A percentile compares a stretch with the other conserved stretches of the same genome.
These are phyloP conservation scores for Pneumocystis carinii DNA, from an alignment of 1,139 yeast genomes.

Conservation along the genomic window DNA sequence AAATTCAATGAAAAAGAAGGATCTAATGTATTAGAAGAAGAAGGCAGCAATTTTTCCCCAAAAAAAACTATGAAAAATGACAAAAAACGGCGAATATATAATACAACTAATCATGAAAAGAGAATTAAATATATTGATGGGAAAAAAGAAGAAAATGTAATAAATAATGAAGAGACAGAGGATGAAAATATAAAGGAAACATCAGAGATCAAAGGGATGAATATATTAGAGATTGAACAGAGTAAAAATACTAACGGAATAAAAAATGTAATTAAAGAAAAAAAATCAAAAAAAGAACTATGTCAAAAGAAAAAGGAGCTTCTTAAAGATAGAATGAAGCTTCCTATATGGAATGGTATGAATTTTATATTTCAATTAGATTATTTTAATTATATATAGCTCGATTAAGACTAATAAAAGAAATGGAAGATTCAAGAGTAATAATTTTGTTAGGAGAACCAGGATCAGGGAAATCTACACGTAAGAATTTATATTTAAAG, in stretches of 20 bases:
- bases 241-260: background rate
- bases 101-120: background rate
- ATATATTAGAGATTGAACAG: background rate
- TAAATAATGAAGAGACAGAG: background rate
- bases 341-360: constrained; percentile 10
- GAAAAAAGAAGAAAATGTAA: background rate
- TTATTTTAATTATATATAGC: constrained; percentile 30
- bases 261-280: background rate
- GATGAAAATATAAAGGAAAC: background rate
- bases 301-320: background rate
- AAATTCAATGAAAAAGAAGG: background rate
- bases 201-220: background rate
- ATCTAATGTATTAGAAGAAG: background rate
- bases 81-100: background rate
- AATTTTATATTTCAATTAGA: background rate
- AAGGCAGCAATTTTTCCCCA: background rate
- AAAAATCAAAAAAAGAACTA: background rate
- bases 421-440: constrained; percentile 44
- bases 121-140: background rate
- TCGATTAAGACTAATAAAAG: constrained; percentile 44
- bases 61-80: background rate
- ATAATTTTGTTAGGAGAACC: constrained; percentile 88
- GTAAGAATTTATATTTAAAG: constrained; percentile 4
- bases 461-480: constrained; percentile 95
- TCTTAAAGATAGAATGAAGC: constrained; percentile 2